A percentile compares a stretch with the other conserved stretches of the same genome.
phyloP scores from a whole-genome alignment of 1,284 basidiomycete genomes.

The Erythrobasidium hasegawianum region DNA sequence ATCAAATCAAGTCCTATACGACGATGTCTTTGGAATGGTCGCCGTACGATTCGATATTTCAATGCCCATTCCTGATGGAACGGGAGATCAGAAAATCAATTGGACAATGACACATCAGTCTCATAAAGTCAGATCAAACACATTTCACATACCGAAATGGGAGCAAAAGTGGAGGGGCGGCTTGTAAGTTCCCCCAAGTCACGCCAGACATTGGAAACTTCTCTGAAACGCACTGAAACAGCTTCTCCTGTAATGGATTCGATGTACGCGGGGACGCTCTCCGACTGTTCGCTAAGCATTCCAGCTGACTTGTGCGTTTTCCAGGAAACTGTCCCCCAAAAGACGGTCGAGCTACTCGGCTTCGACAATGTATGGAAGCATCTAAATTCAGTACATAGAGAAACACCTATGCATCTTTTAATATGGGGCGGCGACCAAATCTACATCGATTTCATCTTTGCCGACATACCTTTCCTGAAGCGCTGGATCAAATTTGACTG shows the following conservation, averaged over 20 bases:
- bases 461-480: slow-evolving; percentile 34
- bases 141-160: slow-evolving; percentile 32
- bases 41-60: slow-evolving; percentile 34
- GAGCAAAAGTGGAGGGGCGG: slow-evolving; percentile 36
- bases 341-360: slow-evolving; percentile 32
- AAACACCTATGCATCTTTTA: slow-evolving; percentile 32
- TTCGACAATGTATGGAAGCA: slow-evolving; percentile 37
- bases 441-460: slow-evolving; percentile 35
- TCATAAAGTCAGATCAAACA: background rate
- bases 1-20: slow-evolving; percentile 19
- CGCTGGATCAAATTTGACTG: slow-evolving; percentile 32
- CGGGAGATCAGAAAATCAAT: slow-evolving; percentile 26
- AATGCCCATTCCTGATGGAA: slow-evolving; percentile 30
- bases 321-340: slow-evolving; percentile 19
- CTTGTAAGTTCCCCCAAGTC: slow-evolving; percentile 6
- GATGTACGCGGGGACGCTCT: slow-evolving; percentile 2
- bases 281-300: background rate
- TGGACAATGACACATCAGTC: slow-evolving; percentile 23
- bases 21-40: slow-evolving; percentile 35
- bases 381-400: slow-evolving; percentile 32
- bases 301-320: too few species aligned
- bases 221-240: background rate
- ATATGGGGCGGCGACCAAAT: slow-evolving; percentile 37
- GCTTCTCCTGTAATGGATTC: slow-evolving; percentile 33
- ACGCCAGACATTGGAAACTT: background rate